Percentiles rank a stretch among this genome's conserved stretches.
Evolutionary conservation across 345 rosid species (phyloP).

Genomic region (Cardamine occulta): DNA sequence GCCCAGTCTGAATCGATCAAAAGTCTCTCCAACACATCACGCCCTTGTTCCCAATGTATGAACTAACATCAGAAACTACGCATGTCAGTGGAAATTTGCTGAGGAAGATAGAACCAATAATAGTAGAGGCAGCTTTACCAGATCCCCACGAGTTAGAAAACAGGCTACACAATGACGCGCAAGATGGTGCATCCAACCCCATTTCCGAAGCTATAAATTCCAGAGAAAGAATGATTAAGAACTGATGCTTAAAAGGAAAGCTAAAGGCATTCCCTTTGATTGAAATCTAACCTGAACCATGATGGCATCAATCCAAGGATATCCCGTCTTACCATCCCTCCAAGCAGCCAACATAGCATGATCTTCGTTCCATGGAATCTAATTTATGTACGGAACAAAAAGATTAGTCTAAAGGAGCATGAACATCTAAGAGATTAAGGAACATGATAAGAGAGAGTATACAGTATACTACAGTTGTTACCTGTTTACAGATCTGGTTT

Average conservation of each 20-base stretch:
- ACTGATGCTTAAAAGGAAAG: slow-evolving; percentile 19
- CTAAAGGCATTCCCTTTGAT: background rate
- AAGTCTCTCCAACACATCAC: slow-evolving; percentile 92
- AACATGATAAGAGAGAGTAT: slow-evolving; percentile 22
- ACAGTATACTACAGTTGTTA: slow-evolving; percentile 27
- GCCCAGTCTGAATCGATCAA: slow-evolving; percentile 97
- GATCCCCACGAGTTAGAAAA: slow-evolving; percentile 93
- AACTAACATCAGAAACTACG: slow-evolving; percentile 61
- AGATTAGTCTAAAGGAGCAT: background rate
- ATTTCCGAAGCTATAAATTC: slow-evolving; percentile 69
- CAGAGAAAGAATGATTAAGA: background rate
- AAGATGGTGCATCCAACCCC: slow-evolving; percentile 99
- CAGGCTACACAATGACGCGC: slow-evolving; percentile 94
- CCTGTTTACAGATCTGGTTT: slow-evolving; percentile 92
- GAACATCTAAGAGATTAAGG: background rate
- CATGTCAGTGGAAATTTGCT: slow-evolving; percentile 34
- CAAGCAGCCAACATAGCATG: slow-evolving; percentile 75
- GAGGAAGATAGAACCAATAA: slow-evolving; percentile 15
- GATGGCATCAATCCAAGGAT: slow-evolving; percentile 99
- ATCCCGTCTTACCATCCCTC: slow-evolving; percentile 92
- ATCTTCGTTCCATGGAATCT: slow-evolving; percentile 94
- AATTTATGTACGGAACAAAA: slow-evolving; percentile 4
- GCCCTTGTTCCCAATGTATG: slow-evolving; percentile 97
- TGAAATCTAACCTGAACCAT: slow-evolving; percentile 81
- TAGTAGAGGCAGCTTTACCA: slow-evolving; percentile 54